A percentile compares a stretch with the other conserved stretches of the same genome.
These are phyloP conservation scores for Podospora pseudoanserina DNA, from an alignment of 495 filamentous ascomycete species.

Conservation along the genomic window DNA sequence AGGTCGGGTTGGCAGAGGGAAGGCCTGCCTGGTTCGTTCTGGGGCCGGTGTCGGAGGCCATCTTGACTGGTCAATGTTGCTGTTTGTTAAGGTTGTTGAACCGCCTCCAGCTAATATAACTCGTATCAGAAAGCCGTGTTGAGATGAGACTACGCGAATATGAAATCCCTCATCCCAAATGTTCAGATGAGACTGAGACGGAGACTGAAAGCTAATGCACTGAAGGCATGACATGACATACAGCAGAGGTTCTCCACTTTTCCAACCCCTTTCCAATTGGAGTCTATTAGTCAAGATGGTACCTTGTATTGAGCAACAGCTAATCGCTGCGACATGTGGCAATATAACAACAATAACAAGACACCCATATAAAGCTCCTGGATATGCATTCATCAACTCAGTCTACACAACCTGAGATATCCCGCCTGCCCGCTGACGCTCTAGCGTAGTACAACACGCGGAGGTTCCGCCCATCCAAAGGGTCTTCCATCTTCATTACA, in stretches of 20 bases:
- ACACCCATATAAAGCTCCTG: not conserved
- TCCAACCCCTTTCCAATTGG: not conserved
- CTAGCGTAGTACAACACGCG: not conserved
- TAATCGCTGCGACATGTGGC: not conserved
- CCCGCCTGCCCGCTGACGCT: not conserved
- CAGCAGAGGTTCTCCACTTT: not conserved
- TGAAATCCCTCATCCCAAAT: not conserved
- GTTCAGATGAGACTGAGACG: not conserved
- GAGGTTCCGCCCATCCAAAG: not conserved
- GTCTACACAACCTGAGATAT: not conserved
- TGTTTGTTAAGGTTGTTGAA: not conserved
- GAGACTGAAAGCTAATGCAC: not conserved
- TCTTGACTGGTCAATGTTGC: not conserved
- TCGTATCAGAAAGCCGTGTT: not conserved
- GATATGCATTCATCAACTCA: not conserved
- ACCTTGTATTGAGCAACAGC: not conserved
- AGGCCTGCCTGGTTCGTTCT: slow-evolving; percentile 40
- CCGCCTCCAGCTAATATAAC: not conserved
- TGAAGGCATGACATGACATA: not conserved
- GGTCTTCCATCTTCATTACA: not conserved
- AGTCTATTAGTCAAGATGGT: not conserved
- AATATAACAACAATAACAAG: not conserved
- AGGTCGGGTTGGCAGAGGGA: slow-evolving; percentile 53
- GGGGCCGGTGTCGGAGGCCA: not conserved
- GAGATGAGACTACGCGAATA: not conserved